Base-by-base conservation (phyloP, 495 filamentous ascomycete genomes). In the Neurospora sp. region DNA sequence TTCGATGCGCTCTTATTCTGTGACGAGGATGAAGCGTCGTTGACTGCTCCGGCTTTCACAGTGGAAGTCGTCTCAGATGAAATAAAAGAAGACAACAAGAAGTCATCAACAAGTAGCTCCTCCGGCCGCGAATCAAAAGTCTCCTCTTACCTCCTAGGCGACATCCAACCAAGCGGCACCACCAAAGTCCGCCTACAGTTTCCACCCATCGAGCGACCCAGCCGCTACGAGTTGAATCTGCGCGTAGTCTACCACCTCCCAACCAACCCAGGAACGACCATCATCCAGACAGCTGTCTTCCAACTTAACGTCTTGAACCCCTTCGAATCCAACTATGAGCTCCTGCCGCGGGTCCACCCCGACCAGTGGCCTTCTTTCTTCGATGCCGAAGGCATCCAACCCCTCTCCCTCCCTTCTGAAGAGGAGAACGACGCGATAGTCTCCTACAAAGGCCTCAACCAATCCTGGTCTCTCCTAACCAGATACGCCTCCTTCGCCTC, bases 281-380 rank as follows among this genome's bases (percentile, higher is more conserved):
- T 98, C 10, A 88, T 89, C 5, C 95, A 95, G 78, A 88, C 87
- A 1, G 78, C 89, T 7, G 83, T 86, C 0, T 87, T 90, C 23
- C 89, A 90, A 16, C 77, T 99, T 16, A 87, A 90, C 18, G 86
- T 98, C 71, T 86, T 92, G 71, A 89, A 88, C 42, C 93, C 96
- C 9, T 97, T 98, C 75, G 93, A 97, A 82, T 92, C 93, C 9
- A 93, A 90, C 75, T 97, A 94, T 77, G 92, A 94, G 71, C 91
- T 97, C 76, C 84, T 88, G 3, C 93, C 96, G 16, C 88, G 90
- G 4, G 80, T 97, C 6, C 90, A 97, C 82, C 84, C 88, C 2
- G 89, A 90, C 70, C 86, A 87, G 10, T 98, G 95, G 95, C 95
- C 96, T 9, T 92, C 89, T 76, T 91, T 93, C 78, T 98, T 98